Evolutionary conservation across 352 stramenopile species (phyloP), one percentile per base, ranked within the genome.

Genomic region (Phytophthora sojae): DNA sequence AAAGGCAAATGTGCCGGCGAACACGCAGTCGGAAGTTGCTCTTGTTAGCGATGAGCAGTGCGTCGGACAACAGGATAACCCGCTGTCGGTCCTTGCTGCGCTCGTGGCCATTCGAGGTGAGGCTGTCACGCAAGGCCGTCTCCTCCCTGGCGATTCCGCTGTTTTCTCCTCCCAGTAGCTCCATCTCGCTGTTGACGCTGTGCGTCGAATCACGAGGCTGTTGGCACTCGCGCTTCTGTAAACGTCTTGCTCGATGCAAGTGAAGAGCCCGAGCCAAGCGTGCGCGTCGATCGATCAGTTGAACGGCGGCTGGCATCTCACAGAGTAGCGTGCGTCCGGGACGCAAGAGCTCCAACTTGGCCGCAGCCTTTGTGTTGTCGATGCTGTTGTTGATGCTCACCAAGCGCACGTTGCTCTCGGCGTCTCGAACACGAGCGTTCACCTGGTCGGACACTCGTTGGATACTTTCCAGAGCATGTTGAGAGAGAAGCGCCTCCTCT

Each of bases 61-160:
- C 81, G 21, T 93, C 83, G 12, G 85, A 93, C 6, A 93, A 70
- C 57, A 93, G 42, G 15, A 93, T 82, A 29, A 93, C 69, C 7
- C 73, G 80, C 45, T 80, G 51, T 17, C 69, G 75, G 42, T 89
- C 83, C 23, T 69, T 73, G 53, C 45, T 54, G 26, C 60, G 47
- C 29, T 64, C 66, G 14, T 57, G 57, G 26, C 63, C 52, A 21
- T 47, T 71, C 2, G 60, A 64, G 35, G 50, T 79, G 57, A 76
- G 69, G 30, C 64, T 76, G 37, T 76, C 69, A 23, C 69, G 58
- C 50, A 76, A 51, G 19, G 32, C 64, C 14, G 45, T 69, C 3
- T 63, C 71, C 6, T 67, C 56, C 19, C 47, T 51, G 11, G 68
- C 52, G 52, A 29, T 57, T 12, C 61, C 63, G 23, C 39, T 71